phyloP scores from a whole-genome alignment of 2,329 filamentous ascomycete species.

The Alternaria triticina region DNA sequence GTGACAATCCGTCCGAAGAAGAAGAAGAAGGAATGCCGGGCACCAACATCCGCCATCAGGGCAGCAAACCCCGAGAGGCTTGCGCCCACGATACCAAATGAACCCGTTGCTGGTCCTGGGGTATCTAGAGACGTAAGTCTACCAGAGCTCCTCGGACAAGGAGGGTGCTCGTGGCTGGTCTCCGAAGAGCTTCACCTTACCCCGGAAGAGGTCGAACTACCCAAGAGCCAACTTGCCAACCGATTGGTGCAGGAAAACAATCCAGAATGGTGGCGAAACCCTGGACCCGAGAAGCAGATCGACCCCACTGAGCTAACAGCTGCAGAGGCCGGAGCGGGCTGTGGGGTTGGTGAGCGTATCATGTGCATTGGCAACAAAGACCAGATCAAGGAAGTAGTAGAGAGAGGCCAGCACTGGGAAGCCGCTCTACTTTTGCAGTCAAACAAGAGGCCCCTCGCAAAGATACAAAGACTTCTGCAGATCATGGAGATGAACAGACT shows the following conservation, averaged over 20 bases:
- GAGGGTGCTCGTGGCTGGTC: neutral
- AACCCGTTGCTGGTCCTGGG: neutral
- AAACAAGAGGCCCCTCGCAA: neutral
- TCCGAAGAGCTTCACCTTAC: neutral
- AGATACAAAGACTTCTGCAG: neutral
- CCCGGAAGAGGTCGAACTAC: neutral
- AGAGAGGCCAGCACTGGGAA: neutral
- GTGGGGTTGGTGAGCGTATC: neutral
- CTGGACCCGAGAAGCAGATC: neutral
- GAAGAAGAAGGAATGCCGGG: neutral
- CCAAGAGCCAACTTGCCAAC: neutral
- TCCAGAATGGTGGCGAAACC: neutral
- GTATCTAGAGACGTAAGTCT: neutral
- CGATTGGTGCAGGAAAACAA: neutral
- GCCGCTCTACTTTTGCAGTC: neutral
- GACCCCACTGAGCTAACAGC: neutral
- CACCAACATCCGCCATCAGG: neutral
- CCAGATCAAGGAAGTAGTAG: neutral
- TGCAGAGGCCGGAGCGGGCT: neutral
- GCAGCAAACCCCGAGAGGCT: neutral
- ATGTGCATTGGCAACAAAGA: neutral
- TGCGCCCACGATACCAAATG: neutral
- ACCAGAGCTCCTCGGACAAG: neutral
- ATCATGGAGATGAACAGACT: neutral
- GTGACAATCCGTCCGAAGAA: conserved; percentile 22